Conservation (phyloP, 495 filamentous ascomycete genomes). For the Talaromyces nanjingensis region DNA sequence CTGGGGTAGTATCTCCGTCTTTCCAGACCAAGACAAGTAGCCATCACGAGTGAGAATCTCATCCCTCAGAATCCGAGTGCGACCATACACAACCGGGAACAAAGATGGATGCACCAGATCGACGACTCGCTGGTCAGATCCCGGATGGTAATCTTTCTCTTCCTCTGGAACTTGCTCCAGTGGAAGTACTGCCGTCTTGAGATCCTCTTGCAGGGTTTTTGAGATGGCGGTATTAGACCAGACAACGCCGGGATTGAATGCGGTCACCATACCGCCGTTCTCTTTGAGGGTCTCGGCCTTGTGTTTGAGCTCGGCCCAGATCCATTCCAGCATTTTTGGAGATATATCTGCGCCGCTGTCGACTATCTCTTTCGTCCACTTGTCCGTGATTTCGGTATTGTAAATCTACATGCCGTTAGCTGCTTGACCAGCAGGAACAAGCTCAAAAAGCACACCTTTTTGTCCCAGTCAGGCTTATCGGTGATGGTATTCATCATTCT, state of each 20-base stretch:
- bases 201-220: constrained; percentile 13
- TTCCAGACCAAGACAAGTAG: constrained; percentile 30
- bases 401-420: constrained; percentile 21
- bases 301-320: constrained; percentile 44
- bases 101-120: constrained; percentile 57
- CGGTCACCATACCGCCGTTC: constrained; percentile 21
- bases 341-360: constrained; percentile 26
- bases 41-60: constrained; percentile 31
- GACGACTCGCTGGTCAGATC: constrained; percentile 46
- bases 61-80: constrained; percentile 35
- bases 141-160: constrained; percentile 53
- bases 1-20: constrained; percentile 25
- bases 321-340: constrained; percentile 42
- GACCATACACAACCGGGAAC: constrained; percentile 52
- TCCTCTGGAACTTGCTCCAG: constrained; percentile 40
- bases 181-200: constrained; percentile 13
- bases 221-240: constrained; percentile 30
- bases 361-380: constrained; percentile 32
- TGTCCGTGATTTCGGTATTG: constrained; percentile 31
- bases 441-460: neutral
- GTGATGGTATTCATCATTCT: neutral
- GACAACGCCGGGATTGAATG: constrained; percentile 25
- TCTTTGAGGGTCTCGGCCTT: constrained; percentile 27
- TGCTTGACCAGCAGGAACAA: neutral
- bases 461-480: neutral